Base-by-base conservation (phyloP, 306 rosid species). In the Vigna nakashimae region DNA sequence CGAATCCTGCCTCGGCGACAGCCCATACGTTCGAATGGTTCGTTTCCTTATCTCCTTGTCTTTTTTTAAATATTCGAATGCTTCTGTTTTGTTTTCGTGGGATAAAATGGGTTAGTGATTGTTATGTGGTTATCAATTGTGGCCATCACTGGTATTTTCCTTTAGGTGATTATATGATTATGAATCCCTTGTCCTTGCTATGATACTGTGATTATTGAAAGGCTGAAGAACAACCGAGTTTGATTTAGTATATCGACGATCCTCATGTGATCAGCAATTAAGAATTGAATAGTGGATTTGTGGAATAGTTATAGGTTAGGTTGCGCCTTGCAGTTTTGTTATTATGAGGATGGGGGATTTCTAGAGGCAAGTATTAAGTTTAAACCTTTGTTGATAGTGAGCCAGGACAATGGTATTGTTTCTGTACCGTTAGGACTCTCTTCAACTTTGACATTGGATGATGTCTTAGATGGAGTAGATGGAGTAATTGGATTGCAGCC, bases 21-120 rank as follows among this genome's bases (percentile, higher is more conserved):
- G 77, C 55, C 91, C 91, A 10, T 88, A 85, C 17, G 86, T 88
- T 75, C 89, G 87, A 34, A 88, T 88, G 91, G 91, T 88, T 77
- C 2, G 84, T 65, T 1, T 34, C 57, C 36, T 66, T 49, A 9
- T 6, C 10, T 46, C 4, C 24, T 1, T 40, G 24, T 10, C 34
- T 51, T 51, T 49, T 26, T 30, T 8, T 7, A 18, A 18, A 8
- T 53, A 17, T 53, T 55, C 2, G 22, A 60, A 28, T 53, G 7
- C 0, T 43, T 69, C 17, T 51, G 7, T 4, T 63, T 32, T 42
- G 9, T 26, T 48, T 32, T 40, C 22, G 40, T 48, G 32, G 15
- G 43, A 42, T 50, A 30, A 14, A 42, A 16, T 7, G 51, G 71
- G 15, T 71, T 65, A 59, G 71, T 48, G 9, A 4, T 63, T 55